Evolutionary conservation across 371 early-diverging fungal species (phyloP).

Genomic region (Mortierella sp.): DNA sequence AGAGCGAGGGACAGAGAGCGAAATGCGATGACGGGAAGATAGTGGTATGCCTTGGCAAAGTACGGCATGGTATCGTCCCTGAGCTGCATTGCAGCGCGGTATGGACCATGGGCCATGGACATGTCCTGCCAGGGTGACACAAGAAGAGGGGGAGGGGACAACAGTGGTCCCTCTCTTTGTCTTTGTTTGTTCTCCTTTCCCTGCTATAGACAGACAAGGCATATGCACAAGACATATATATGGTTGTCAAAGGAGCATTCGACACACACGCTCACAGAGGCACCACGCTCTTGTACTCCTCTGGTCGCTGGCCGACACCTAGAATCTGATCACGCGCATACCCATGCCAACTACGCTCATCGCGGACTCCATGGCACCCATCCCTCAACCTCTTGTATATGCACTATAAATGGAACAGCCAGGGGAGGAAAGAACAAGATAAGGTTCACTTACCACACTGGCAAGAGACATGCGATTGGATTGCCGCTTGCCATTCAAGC

Average conservation of each 20-base stretch:
- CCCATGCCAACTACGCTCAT: too few species aligned
- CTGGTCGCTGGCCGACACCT: too few species aligned
- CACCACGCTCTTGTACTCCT: too few species aligned
- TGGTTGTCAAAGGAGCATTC: too few species aligned
- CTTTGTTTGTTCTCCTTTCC: too few species aligned
- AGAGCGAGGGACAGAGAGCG: not conserved
- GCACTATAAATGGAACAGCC: not conserved
- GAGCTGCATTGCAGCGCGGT: not conserved
- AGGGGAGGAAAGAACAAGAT: not conserved
- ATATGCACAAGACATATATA: too few species aligned
- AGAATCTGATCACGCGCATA: not conserved
- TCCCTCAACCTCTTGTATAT: too few species aligned
- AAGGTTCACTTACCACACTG: constrained; percentile 33
- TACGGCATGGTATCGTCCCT: not conserved
- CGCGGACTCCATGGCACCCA: too few species aligned
- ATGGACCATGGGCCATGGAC: not conserved
- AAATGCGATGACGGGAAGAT: not conserved
- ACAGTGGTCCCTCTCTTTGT: too few species aligned
- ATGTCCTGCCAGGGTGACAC: not conserved
- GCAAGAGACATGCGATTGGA: constrained; percentile 45
- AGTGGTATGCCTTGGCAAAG: not conserved
- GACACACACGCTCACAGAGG: too few species aligned
- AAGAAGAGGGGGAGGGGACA: too few species aligned
- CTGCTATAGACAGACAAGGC: too few species aligned
- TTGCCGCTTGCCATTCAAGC: constrained; percentile 41